Evolutionary conservation across 441 rosid genomes (phyloP).

Genomic region (Populus hybrid): DNA sequence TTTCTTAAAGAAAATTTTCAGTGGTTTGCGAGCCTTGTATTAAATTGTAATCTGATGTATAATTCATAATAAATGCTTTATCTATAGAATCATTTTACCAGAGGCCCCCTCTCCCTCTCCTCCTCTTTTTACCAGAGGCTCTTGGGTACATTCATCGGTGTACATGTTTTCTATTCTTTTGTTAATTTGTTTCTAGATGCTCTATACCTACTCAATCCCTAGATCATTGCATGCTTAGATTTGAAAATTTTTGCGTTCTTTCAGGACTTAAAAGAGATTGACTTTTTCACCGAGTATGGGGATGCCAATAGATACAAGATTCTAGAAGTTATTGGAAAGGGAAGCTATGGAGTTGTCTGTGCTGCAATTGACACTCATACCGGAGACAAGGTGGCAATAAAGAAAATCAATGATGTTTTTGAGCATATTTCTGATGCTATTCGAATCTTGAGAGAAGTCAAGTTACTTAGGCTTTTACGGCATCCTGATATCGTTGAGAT

Average conservation of each 20-base stretch:
- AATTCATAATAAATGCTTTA: background rate
- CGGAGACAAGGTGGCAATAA: constrained; percentile 87
- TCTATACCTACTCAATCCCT: background rate
- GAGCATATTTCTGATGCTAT: constrained; percentile 88
- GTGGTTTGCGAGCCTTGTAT: background rate
- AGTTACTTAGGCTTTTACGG: constrained; percentile 73
- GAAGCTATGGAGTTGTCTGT: constrained; percentile 98
- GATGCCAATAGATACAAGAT: constrained; percentile 87
- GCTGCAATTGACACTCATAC: constrained; percentile 92
- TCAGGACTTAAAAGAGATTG: constrained; percentile 71
- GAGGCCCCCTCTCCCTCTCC: background rate
- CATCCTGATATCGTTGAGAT: constrained; percentile 98
- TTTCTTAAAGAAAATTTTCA: background rate
- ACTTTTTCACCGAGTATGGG: constrained; percentile 94
- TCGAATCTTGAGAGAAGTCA: constrained; percentile 88
- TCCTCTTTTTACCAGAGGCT: background rate
- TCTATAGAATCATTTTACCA: background rate
- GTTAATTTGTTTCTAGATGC: background rate
- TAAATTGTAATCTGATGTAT: background rate
- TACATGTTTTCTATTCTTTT: background rate
- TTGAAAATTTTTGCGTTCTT: constrained; percentile 17
- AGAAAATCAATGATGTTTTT: constrained; percentile 83
- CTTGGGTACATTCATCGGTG: background rate
- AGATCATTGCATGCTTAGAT: background rate
- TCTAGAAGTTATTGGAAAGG: constrained; percentile 91